Conservation (phyloP, 73 alveolate species). For the Effrenium voratum region DNA sequence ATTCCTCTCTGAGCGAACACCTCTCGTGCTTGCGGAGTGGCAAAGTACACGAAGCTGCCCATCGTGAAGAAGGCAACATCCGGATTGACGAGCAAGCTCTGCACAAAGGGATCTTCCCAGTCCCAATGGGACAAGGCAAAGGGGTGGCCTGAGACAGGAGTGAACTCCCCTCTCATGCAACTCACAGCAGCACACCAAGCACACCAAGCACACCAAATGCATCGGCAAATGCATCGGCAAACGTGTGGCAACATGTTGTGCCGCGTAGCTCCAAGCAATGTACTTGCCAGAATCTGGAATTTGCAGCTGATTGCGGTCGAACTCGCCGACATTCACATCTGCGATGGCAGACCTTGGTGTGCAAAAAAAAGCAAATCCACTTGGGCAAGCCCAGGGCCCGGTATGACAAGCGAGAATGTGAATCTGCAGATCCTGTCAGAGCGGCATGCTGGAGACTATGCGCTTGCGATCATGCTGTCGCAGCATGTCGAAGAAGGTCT, state of each 20-base stretch:
- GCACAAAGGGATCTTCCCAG: too few relatives aligned
- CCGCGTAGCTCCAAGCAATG: background rate
- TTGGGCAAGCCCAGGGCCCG: background rate
- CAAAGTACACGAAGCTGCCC: slow-evolving; percentile 13
- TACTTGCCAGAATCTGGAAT: background rate
- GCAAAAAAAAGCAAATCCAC: background rate
- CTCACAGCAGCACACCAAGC: too few relatives aligned
- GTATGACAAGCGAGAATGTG: background rate
- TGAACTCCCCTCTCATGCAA: too few relatives aligned
- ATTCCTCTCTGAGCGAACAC: too few relatives aligned
- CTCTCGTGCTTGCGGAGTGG: too few relatives aligned
- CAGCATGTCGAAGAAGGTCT: background rate
- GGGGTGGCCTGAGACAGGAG: too few relatives aligned
- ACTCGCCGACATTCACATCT: background rate
- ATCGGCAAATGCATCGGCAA: too few relatives aligned
- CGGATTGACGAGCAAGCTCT: too few relatives aligned
- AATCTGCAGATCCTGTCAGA: background rate
- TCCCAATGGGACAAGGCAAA: too few relatives aligned
- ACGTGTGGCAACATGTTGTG: too few relatives aligned
- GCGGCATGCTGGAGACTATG: background rate
- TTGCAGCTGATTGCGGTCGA: background rate
- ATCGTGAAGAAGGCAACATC: slow-evolving; percentile 1
- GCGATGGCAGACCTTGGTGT: slow-evolving; percentile 9
- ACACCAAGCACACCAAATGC: too few relatives aligned
- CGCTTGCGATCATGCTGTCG: background rate